Evolutionary conservation across 2,329 filamentous ascomycete genomes (phyloP), one percentile per base, ranked within the genome.

Genomic region (Graphilbum ipis-grandicollis): DNA sequence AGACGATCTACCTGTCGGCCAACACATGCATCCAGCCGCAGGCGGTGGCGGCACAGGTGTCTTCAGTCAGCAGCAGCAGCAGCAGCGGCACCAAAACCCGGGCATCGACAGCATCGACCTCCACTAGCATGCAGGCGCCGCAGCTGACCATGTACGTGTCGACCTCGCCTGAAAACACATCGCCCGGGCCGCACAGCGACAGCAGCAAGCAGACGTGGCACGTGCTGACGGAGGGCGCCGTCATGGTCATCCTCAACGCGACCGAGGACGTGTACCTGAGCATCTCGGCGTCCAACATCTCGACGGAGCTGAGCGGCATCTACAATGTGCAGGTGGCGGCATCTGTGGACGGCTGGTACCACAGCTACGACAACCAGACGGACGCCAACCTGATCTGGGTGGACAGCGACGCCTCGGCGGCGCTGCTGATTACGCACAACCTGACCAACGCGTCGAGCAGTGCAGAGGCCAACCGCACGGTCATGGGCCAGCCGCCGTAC

Each of bases 291-390:
- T 78, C 79, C 0, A 69, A 73, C 28, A 58, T 78, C 9, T 66
- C 75, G 0, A 49, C 56, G 0, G 62, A 63, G 13, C 79, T 77
- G 43, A 56, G 62, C 1, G 79, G 78, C 2, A 61, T 62, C 5
- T 98, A 84, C 63, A 80, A 76, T 41, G 86, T 86, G 46, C 67
- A 92, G 48, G 59, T 98, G 18, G 84, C 83, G 1, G 80, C 72
- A 5, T 94, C 86, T 2, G 74, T 77, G n/a, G 79, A 93, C 47
- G 68, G 62, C 2, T 79, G 68, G 41, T 94, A 82, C 51, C 79
- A 92, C 56, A 65, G 58, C 26, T 81, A 71, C 47, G 60, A 72
- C 44, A 56, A 66, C 43, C 52, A 59, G 12, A 48, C 54, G 1
- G 52, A 62, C 17, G 60, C 71, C 0, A 69, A 77, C 44, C 62